Evolutionary conservation across 495 filamentous ascomycete species (phyloP).

Genomic region (Chaetomidium leptoderma): DNA sequence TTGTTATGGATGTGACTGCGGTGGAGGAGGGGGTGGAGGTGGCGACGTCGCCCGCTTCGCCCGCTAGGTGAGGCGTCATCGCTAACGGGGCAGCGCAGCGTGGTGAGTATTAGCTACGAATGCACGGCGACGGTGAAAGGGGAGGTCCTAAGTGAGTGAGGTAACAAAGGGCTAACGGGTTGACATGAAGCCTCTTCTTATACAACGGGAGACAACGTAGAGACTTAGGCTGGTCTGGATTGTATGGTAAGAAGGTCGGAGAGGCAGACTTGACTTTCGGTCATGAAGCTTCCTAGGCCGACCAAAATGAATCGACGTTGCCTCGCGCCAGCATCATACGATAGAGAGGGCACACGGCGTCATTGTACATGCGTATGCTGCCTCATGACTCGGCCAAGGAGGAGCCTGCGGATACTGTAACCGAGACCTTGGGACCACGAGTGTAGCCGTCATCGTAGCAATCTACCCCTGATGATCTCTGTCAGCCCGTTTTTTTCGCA

Average conservation of each 20-base stretch:
- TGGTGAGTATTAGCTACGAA: not conserved
- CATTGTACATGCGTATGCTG: not conserved
- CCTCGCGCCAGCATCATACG: not conserved
- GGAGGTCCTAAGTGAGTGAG: no score
- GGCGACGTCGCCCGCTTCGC: not conserved
- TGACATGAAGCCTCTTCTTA: no score
- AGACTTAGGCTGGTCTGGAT: no score
- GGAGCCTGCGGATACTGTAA: not conserved
- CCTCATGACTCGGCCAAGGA: not conserved
- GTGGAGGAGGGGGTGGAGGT: not conserved
- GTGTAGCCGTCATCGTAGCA: not conserved
- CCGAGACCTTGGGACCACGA: not conserved
- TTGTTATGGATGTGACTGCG: not conserved
- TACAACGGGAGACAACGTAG: no score
- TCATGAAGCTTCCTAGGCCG: no score
- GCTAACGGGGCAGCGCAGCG: not conserved
- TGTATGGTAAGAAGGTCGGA: no score
- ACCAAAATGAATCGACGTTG: not conserved
- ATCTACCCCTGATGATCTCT: constrained; percentile 1
- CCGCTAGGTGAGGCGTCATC: not conserved
- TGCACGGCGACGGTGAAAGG: no score
- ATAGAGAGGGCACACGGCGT: not conserved
- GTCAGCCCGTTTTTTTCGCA: not conserved
- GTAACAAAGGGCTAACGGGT: no score
- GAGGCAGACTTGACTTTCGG: no score